Conservation (phyloP, 2,329 filamentous ascomycete species). For the Cercospora zeina region DNA sequence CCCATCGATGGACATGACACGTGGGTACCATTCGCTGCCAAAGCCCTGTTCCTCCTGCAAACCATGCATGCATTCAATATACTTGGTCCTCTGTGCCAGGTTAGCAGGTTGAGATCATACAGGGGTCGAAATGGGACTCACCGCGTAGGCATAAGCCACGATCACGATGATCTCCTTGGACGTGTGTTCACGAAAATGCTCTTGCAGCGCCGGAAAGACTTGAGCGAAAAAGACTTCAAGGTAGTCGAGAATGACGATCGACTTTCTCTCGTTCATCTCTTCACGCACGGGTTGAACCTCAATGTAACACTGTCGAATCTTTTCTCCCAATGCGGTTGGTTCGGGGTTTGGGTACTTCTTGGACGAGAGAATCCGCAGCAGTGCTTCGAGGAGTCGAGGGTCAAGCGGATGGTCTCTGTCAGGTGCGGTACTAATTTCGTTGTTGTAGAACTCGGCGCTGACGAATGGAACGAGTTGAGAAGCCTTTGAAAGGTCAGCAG, state of each 20-base stretch:
- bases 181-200: constrained; percentile 20
- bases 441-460: constrained; percentile 20
- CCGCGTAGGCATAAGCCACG: constrained; percentile 22
- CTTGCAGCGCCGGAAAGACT: constrained; percentile 20
- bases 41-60: not conserved
- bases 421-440: constrained; percentile 12
- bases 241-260: constrained; percentile 17
- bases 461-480: constrained; percentile 12
- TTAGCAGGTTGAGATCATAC: not conserved
- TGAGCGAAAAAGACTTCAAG: constrained; percentile 23
- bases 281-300: not conserved
- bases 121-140: constrained; percentile 3
- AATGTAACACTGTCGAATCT: not conserved
- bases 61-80: constrained; percentile 3
- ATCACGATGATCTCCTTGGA: constrained; percentile 26
- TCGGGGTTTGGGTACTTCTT: not conserved
- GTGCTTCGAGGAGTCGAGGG: constrained; percentile 5
- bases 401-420: constrained; percentile 16
- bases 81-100: not conserved
- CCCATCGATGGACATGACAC: constrained; percentile 24
- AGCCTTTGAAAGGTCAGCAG: not conserved
- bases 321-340: not conserved
- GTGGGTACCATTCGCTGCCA: constrained; percentile 17
- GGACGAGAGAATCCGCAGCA: constrained; percentile 14
- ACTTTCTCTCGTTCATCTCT: constrained; percentile 2